Conservation (phyloP, 1,139 yeast genomes). For the Diutina mesorugosa region DNA sequence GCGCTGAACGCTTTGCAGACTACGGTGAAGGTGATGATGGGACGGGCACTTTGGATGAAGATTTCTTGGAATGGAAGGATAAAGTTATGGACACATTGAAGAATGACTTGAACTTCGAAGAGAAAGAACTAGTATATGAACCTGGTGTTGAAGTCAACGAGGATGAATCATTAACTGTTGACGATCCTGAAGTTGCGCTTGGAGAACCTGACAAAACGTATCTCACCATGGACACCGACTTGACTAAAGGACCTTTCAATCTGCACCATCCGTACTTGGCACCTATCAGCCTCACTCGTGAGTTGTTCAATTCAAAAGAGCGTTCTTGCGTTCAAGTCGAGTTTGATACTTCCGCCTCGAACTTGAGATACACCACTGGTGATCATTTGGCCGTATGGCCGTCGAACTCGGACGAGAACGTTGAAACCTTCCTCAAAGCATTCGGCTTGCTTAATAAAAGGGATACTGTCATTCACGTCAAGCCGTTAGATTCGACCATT, state of each 20-base stretch:
- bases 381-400: constrained; percentile 96
- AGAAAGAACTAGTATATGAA: constrained; percentile 65
- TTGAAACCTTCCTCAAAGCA: constrained; percentile 47
- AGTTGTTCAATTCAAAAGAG: constrained; percentile 52
- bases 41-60: constrained; percentile 89
- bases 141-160: constrained; percentile 49
- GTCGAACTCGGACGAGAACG: constrained; percentile 70
- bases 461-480: constrained; percentile 48
- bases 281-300: constrained; percentile 45
- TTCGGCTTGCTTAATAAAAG: constrained; percentile 46
- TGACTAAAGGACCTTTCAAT: constrained; percentile 67
- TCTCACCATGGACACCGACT: constrained; percentile 21
- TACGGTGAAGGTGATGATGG: constrained; percentile 95
- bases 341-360: constrained; percentile 64
- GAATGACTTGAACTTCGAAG: constrained; percentile 53
- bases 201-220: constrained; percentile 81
- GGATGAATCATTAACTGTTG: constrained; percentile 13
- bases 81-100: constrained; percentile 53
- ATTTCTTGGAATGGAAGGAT: constrained; percentile 89
- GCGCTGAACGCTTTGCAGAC: constrained; percentile 59
- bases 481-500: constrained; percentile 64
- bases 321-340: constrained; percentile 88
- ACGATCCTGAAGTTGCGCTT: constrained; percentile 39
- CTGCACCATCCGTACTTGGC: constrained; percentile 79
- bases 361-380: constrained; percentile 82